A percentile compares a stretch with the other conserved stretches of the same genome.
Conservation (phyloP, 2,329 filamentous ascomycete species). For the Beauveria varroae region DNA sequence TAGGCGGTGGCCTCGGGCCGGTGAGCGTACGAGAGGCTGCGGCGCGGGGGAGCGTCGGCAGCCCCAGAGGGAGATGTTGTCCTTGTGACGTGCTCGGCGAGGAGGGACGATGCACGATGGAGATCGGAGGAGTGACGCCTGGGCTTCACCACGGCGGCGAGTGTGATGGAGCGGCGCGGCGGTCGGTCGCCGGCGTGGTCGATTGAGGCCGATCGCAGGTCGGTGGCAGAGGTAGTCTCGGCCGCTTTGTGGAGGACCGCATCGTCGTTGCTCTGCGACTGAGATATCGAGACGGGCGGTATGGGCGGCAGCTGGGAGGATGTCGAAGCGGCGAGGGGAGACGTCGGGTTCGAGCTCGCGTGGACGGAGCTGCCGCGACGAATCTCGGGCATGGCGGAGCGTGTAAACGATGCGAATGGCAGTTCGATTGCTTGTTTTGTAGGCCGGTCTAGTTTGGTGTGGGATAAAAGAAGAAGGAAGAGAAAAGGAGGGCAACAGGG, state of each 20-base stretch:
- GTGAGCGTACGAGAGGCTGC: conserved; percentile 28
- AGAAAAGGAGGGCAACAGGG: not conserved
- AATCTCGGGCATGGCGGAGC: conserved; percentile 8
- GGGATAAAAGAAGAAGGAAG: not conserved
- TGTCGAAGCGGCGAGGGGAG: not conserved
- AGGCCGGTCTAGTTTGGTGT: not conserved
- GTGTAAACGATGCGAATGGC: not conserved
- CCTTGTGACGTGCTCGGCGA: not conserved
- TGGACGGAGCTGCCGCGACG: conserved; percentile 10
- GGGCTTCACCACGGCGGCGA: not conserved
- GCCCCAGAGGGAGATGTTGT: not conserved
- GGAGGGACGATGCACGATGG: not conserved
- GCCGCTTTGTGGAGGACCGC: not conserved
- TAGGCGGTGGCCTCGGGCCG: conserved; percentile 27
- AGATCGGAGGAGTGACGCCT: conserved; percentile 3
- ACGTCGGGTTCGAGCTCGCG: conserved; percentile 6
- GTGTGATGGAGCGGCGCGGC: conserved; percentile 8
- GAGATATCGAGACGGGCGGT: not conserved
- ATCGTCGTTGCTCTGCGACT: not conserved
- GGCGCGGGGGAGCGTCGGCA: conserved; percentile 16
- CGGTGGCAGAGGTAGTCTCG: not conserved
- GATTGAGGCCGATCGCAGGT: not conserved
- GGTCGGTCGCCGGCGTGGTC: not conserved
- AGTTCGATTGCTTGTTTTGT: not conserved
- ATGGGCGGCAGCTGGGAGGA: not conserved